phyloP scores from a whole-genome alignment of 768 basidiomycete species.

The Rhizopogon vesiculosus region DNA sequence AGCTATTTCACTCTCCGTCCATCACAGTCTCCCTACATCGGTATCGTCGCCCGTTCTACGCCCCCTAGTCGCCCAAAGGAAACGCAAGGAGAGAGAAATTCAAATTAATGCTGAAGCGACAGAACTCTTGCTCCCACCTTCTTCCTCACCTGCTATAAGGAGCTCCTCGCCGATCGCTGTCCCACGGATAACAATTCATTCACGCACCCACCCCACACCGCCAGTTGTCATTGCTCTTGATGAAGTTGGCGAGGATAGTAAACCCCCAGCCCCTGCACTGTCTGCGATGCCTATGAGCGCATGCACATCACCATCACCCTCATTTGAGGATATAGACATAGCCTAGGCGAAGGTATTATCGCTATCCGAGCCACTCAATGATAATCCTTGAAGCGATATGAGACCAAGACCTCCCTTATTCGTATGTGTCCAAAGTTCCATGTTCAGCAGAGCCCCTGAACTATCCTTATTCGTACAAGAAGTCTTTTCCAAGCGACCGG shows the following conservation, averaged over 20 bases:
- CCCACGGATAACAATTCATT: too few relatives aligned
- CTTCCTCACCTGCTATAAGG: not conserved
- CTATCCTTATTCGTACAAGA: too few relatives aligned
- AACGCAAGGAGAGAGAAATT: slow-evolving; percentile 4
- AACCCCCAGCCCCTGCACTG: not conserved
- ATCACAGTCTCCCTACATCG: slow-evolving; percentile 17
- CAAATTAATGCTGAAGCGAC: not conserved
- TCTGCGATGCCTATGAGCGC: not conserved
- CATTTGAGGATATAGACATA: slow-evolving; percentile 1
- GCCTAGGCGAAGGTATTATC: not conserved
- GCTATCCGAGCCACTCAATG: too few relatives aligned
- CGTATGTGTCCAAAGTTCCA: not conserved
- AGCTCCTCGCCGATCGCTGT: not conserved
- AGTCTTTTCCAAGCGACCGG: not conserved
- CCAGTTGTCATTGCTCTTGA: too few relatives aligned
- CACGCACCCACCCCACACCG: not conserved
- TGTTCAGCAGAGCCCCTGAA: not conserved
- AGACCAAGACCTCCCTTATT: too few relatives aligned
- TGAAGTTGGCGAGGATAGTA: not conserved
- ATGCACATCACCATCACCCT: slow-evolving; percentile 13
- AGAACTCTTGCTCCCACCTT: not conserved
- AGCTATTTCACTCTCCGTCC: not conserved
- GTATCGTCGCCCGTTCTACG: slow-evolving; percentile 15
- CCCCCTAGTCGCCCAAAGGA: not conserved
- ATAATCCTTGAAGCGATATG: not conserved